A percentile compares a stretch with the other conserved stretches of the same genome.
Evolutionary conservation across 2,329 filamentous ascomycete genomes (phyloP).

Genomic region (Colletotrichum tabaci): DNA sequence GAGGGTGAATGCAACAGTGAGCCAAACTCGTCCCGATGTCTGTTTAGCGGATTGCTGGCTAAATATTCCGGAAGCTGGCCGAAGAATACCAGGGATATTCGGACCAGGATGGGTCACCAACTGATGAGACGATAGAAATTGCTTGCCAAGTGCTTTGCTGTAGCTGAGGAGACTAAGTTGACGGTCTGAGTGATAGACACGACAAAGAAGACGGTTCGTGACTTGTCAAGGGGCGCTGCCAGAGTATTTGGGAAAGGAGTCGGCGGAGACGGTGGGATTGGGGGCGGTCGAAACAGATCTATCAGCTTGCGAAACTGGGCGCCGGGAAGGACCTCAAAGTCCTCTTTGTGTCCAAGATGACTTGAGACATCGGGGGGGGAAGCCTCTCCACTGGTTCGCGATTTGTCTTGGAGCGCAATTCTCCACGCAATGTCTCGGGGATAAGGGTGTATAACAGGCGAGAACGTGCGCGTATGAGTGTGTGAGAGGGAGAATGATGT

Average conservation of each 20-base stretch:
- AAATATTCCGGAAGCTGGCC: conserved; percentile 33
- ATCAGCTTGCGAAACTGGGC: conserved; percentile 43
- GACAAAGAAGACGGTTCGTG: conserved; percentile 35
- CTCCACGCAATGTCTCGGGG: conserved; percentile 42
- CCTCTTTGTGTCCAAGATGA: conserved; percentile 50
- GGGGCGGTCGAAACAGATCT: conserved; percentile 44
- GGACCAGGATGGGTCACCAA: background rate
- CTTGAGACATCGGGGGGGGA: conserved; percentile 51
- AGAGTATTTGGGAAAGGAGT: conserved; percentile 30
- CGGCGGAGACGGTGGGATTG: conserved; percentile 42
- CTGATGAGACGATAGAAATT: conserved; percentile 17
- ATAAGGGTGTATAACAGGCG: conserved; percentile 28
- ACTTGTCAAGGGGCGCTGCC: conserved; percentile 32
- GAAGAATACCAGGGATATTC: conserved; percentile 15
- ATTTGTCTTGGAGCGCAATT: conserved; percentile 40
- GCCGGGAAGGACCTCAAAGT: conserved; percentile 46
- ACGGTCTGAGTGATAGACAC: conserved; percentile 10
- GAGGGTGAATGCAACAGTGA: conserved; percentile 37
- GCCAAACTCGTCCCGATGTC: conserved; percentile 29
- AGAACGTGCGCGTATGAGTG: background rate
- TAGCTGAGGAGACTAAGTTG: conserved; percentile 33
- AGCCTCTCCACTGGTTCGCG: conserved; percentile 47
- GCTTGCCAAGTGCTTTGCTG: conserved; percentile 15
- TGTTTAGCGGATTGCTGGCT: conserved; percentile 30
- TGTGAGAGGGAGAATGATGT: conserved; percentile 1